Conservation (phyloP, 176 grass and related monocot species). For the Oryza coarctata region DNA sequence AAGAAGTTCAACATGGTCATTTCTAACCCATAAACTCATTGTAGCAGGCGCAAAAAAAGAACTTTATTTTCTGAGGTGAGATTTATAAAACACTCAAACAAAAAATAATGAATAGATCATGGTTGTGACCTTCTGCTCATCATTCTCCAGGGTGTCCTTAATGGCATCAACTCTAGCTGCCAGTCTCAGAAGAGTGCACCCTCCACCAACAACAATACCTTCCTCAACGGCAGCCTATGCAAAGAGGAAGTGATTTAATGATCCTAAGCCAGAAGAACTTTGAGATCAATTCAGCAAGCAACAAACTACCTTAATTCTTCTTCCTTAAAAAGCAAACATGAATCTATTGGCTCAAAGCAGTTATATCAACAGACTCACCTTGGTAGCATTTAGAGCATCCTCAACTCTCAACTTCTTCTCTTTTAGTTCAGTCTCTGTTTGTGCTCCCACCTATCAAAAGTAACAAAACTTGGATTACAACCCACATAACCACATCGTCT, state of each 20-base stretch:
- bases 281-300: neutral
- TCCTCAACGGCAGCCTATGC: conserved; percentile 93
- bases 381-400: conserved; percentile 99
- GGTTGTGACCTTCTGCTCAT: conserved; percentile 83
- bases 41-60: neutral
- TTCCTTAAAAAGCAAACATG: neutral
- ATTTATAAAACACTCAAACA: neutral
- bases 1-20: neutral
- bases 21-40: neutral
- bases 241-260: neutral
- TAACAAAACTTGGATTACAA: conserved; percentile 27
- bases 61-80: neutral
- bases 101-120: neutral
- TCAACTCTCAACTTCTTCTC: conserved; percentile 99
- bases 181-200: conserved; percentile 89
- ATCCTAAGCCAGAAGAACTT: neutral
- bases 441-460: conserved; percentile 77
- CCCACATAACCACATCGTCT: neutral
- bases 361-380: conserved; percentile 39
- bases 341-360: neutral
- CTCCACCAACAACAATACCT: conserved; percentile 98
- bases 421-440: conserved; percentile 97
- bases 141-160: conserved; percentile 87
- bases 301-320: neutral
- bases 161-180: conserved; percentile 88